Evolutionary conservation across 2,329 filamentous ascomycete species (phyloP), one percentile per base, ranked within the genome.

Genomic region (Torrubiella hemipterigena): DNA sequence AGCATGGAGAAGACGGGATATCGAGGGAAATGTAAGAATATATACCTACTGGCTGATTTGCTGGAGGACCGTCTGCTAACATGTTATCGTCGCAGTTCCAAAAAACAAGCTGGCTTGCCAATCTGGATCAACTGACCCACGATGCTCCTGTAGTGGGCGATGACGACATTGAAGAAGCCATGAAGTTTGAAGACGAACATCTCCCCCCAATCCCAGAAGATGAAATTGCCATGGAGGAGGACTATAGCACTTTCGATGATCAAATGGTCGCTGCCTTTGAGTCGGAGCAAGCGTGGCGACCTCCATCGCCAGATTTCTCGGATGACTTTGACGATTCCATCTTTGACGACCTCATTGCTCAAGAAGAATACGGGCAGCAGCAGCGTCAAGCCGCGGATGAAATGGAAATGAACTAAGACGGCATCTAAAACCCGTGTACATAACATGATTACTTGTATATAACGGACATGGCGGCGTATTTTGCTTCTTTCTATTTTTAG

Each of bases 291-390:
- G 30, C 41, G 9, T 44, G 41, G 20, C 47, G 43, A n/a, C 53
- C 52, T 11, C 43, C 46, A 6, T 56, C 59, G 3, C 45, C 52
- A 7, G 46, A 49, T 1, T 49, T 61, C 19, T 64, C 58, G 1
- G 72, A 77, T 31, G 71, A 76, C 27, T 72, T 76, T 26, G 78
- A 76, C 43, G 73, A 78, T 39, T 55, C 63, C 28, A 52, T 77
- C 8, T 78, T 94, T 38, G 53, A 48, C 10, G 55, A 59, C 34
- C 42, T 59, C 12, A 44, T 58, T 7, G 43, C 50, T 10, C 49
- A 52, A 37, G 51, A 57, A 33, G 40, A 45, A 18, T 22, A 38
- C 17, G 37, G 38, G 12, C 41, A 41, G 40, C 33, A 34, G 34
- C 40, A 20, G 27, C 34, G 22, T 36, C 33, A 21, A 34, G 11